These are phyloP conservation scores for Trichoderma erinaceum DNA, from an alignment of 495 filamentous ascomycete species.

Conservation along the genomic window DNA sequence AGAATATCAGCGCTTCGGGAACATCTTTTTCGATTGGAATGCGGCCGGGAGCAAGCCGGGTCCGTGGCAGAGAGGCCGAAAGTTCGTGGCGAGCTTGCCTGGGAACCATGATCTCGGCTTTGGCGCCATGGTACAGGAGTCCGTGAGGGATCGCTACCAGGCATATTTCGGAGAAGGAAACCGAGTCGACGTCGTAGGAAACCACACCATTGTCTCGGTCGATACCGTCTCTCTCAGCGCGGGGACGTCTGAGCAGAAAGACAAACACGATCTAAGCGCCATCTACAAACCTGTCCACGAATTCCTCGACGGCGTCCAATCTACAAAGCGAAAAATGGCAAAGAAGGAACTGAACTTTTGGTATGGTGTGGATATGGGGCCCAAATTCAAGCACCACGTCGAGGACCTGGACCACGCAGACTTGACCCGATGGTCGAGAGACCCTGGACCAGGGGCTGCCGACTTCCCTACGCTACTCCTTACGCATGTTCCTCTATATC, in stretches of 20 bases:
- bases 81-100: slow-evolving; percentile 73
- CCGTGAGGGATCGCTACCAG: slow-evolving; percentile 75
- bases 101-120: slow-evolving; percentile 98
- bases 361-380: slow-evolving; percentile 39
- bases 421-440: slow-evolving; percentile 34
- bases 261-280: slow-evolving; percentile 40
- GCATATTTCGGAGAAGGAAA: slow-evolving; percentile 87
- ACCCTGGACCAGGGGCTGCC: slow-evolving; percentile 32
- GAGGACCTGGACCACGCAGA: slow-evolving; percentile 41
- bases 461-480: slow-evolving; percentile 80
- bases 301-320: slow-evolving; percentile 62
- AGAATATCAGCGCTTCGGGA: slow-evolving; percentile 73
- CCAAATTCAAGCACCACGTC: slow-evolving; percentile 47
- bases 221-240: slow-evolving; percentile 85
- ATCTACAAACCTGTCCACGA: slow-evolving; percentile 73
- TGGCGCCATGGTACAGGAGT: slow-evolving; percentile 69
- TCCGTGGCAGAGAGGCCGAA: slow-evolving; percentile 44
- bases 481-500: slow-evolving; percentile 86
- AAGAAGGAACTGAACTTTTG: slow-evolving; percentile 49
- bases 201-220: slow-evolving; percentile 90
- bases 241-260: slow-evolving; percentile 33
- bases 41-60: slow-evolving; percentile 30
- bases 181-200: slow-evolving; percentile 80
- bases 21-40: slow-evolving; percentile 68
- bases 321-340: slow-evolving; percentile 45